phyloP scores from a whole-genome alignment of 805 yeast species.

The Metahyphopichia silvanorum region DNA sequence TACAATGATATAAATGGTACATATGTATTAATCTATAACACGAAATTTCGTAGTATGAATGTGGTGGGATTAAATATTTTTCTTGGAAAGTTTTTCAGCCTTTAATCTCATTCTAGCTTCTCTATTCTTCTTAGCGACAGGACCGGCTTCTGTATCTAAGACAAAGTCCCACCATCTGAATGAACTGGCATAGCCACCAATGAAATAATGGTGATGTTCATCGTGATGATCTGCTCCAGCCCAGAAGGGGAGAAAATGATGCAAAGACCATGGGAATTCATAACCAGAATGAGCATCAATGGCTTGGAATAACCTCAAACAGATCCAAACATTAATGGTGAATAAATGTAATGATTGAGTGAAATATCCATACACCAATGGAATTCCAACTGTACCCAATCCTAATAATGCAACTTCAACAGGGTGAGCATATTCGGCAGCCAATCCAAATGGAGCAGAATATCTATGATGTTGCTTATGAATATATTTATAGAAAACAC shows the following conservation, averaged over 20 bases:
- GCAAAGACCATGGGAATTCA: conserved; percentile 60
- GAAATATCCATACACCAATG: conserved; percentile 49
- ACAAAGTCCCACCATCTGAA: conserved; percentile 58
- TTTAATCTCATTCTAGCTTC: conserved; percentile 39
- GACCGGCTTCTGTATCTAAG: conserved; percentile 56
- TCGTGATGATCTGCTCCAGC: conserved; percentile 67
- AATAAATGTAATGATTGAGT: conserved; percentile 49
- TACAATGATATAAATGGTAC: not conserved
- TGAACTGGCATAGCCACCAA: conserved; percentile 56
- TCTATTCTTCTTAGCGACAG: conserved; percentile 46
- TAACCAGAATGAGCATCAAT: conserved; percentile 62
- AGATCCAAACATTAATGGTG: conserved; percentile 52
- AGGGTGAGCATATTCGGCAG: conserved; percentile 64
- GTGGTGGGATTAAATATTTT: conserved; percentile 6
- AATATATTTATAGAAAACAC: conserved; percentile 53
- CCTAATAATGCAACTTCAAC: conserved; percentile 56
- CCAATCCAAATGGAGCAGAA: conserved; percentile 60
- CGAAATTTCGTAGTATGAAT: not conserved
- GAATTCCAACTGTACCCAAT: conserved; percentile 59
- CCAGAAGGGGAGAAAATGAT: conserved; percentile 58
- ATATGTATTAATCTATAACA: not conserved
- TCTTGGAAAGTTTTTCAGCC: conserved; percentile 34
- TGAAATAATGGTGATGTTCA: conserved; percentile 57
- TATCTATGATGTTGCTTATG: conserved; percentile 61
- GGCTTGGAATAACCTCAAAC: conserved; percentile 53